Evolutionary conservation across 2,329 filamentous ascomycete genomes (phyloP), one percentile per base, ranked within the genome.

Genomic region (Bipolaris oryzae): DNA sequence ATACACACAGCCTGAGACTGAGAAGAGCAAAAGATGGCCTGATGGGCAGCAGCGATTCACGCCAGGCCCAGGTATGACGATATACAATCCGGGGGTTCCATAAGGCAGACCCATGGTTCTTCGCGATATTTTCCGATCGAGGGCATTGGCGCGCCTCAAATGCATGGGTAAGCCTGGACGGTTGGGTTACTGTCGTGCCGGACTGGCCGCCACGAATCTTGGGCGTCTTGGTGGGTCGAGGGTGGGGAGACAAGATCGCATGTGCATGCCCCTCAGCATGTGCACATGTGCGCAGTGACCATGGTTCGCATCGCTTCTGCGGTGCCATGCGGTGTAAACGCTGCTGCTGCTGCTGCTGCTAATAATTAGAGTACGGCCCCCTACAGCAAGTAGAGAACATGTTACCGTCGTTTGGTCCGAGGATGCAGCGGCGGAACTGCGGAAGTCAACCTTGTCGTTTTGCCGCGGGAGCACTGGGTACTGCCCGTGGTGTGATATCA

Each of bases 161-260:
- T 48, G 50, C 63, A 62, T 62, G 63, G 58, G 35, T 61, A 37
- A 46, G 18, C 37, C 55, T 45, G 43, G 50, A 21, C 42, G 48
- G 42, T 15, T n/a, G 23, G 33, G 50, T 46, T 33, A 28, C 16
- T 51, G 50, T 48, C 43, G 45, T 52, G 42, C 37, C 20, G 46
- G 42, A 25, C 18, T 23, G 53, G 34, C 42, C 34, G 18, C 35
- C 31, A 46, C 21, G 31, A 45, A 37, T 35, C 42, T 61, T 51
- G 55, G 41, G 48, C 44, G 51, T 39, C 41, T 53, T 55, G 23
- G 60, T 65, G 58, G 55, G 55, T 42, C 57, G 62, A 62, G 46
- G 20, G 56, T 53, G 55, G 55, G 53, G 42, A 56, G 56, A 47
- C 45, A 49, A 21, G 20, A 37, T 35, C 31, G 44, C 35, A 23